phyloP scores from a whole-genome alignment of 2,329 filamentous ascomycete species.

The Nigrograna mackinnonii region DNA sequence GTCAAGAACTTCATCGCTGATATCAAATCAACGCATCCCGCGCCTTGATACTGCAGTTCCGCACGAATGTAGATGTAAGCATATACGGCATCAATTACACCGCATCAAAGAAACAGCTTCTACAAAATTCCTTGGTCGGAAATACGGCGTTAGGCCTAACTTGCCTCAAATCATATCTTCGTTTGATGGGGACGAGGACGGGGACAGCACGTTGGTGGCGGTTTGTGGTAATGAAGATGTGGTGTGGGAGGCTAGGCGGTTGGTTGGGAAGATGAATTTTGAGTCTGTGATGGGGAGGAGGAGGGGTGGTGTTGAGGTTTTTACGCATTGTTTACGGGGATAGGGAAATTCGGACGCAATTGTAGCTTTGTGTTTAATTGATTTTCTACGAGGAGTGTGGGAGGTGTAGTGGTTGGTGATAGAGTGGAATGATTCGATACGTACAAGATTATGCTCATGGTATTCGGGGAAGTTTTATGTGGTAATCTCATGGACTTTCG shows the following conservation, averaged over 20 bases:
- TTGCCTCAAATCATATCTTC: slow-evolving; percentile 8
- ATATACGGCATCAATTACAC: neutral
- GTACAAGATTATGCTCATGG: no score
- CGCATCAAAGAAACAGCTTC: neutral
- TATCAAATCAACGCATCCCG: no score
- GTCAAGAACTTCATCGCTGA: no score
- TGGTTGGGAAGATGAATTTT: slow-evolving; percentile 20
- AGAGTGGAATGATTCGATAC: no score
- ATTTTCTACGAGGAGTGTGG: no score
- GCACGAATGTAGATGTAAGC: neutral
- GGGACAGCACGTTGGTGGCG: slow-evolving; percentile 21
- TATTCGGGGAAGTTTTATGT: no score
- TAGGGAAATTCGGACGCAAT: neutral
- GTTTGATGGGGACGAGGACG: slow-evolving; percentile 2
- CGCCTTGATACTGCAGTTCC: neutral
- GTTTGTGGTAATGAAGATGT: slow-evolving; percentile 22
- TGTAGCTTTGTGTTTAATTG: neutral
- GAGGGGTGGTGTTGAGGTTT: slow-evolving; percentile 16
- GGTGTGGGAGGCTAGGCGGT: slow-evolving; percentile 8
- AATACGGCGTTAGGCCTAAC: slow-evolving; percentile 19
- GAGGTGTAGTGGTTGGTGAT: no score
- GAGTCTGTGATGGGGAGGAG: slow-evolving; percentile 20
- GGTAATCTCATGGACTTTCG: no score
- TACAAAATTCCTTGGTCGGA: slow-evolving; percentile 8
- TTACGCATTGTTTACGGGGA: slow-evolving; percentile 18